Base-by-base conservation (phyloP, 2,329 filamentous ascomycete genomes). In the Apiospora rasikravindrae region DNA sequence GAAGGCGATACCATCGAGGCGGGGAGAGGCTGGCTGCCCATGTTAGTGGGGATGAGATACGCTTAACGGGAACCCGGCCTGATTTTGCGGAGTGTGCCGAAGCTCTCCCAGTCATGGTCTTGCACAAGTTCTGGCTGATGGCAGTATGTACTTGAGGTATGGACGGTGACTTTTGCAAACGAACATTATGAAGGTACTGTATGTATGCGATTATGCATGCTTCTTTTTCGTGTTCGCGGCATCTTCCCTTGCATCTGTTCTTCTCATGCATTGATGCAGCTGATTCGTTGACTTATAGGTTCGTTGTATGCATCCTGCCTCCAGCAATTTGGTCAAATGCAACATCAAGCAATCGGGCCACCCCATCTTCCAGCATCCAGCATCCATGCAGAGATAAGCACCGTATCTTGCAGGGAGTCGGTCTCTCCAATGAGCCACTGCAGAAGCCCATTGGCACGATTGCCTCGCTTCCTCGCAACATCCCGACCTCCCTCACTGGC, bases 381-480 rank as follows among this genome's bases (percentile, higher is more conserved):
- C 29, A 33, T 22, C 14, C 53, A 61, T 49, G 45, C 45, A 49
- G 45, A 61, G 53, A 61, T 61, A 61, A 61, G 53, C 53, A 61
- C 53, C 26, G 4, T 37, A 61, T 61, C 29, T 33, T 33, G 53
- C 29, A 61, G 16, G 53, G 53, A 26, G 40, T 14, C 40, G 8
- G 29, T 7, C 19, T 37, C 7, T n/a, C 19, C 16, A 8, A 19
- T 37, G 29, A 19, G 53, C 26, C 29, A 22, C 16, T 16, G 51
- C 26, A 57, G 26, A 33, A 19, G 26, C 24, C 26, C 16, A 33
- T 57, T 57, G 51, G 26, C 26, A 57, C 26, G 14, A 29, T 19
- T 19, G 26, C 51, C 33, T 57, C 51, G 19, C 16, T 57, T 57
- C 24, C 51, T 29, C 33, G 51, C 51, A 19, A 33, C 26, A 33